Percentiles rank a stretch among this genome's conserved stretches.
phyloP scores from a whole-genome alignment of 495 filamentous ascomycete species.

The Aspergillus mulundensis region DNA sequence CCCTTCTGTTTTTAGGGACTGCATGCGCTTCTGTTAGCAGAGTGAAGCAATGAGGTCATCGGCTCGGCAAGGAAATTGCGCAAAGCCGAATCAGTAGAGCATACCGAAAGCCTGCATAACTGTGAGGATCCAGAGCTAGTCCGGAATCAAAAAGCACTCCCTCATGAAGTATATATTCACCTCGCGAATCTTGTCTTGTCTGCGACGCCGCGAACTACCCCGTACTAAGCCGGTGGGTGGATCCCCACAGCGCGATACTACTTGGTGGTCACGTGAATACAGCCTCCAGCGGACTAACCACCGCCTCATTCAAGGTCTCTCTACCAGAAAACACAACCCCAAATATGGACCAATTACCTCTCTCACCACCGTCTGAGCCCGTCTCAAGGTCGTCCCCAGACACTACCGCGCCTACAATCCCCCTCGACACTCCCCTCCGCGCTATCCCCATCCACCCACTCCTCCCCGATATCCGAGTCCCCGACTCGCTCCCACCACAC shows the following conservation, averaged over 20 bases:
- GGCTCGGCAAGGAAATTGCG: background rate
- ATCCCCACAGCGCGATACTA: background rate
- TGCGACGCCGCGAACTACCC: background rate
- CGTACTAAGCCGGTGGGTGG: background rate
- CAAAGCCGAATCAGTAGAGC: conserved; percentile 10
- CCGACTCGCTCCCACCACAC: conserved; percentile 30
- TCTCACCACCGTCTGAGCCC: conserved; percentile 34
- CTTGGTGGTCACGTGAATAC: background rate
- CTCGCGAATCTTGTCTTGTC: no score
- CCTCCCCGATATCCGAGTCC: conserved; percentile 38
- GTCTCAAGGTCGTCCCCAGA: conserved; percentile 8
- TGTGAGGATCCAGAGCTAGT: no score
- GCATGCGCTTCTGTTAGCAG: conserved; percentile 12
- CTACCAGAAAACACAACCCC: background rate
- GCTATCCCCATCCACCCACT: conserved; percentile 40
- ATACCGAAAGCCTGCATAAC: conserved; percentile 54
- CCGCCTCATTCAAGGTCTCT: background rate
- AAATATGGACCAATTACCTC: conserved; percentile 26
- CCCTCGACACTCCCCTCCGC: conserved; percentile 35
- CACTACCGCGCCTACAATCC: conserved; percentile 15
- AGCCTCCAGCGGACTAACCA: background rate
- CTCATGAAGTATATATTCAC: no score
- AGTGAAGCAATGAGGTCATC: conserved; percentile 17
- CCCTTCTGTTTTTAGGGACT: conserved; percentile 56
- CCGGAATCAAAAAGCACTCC: no score